phyloP scores from a whole-genome alignment of 31 red algal genomes.

The Endocladia muricata region DNA sequence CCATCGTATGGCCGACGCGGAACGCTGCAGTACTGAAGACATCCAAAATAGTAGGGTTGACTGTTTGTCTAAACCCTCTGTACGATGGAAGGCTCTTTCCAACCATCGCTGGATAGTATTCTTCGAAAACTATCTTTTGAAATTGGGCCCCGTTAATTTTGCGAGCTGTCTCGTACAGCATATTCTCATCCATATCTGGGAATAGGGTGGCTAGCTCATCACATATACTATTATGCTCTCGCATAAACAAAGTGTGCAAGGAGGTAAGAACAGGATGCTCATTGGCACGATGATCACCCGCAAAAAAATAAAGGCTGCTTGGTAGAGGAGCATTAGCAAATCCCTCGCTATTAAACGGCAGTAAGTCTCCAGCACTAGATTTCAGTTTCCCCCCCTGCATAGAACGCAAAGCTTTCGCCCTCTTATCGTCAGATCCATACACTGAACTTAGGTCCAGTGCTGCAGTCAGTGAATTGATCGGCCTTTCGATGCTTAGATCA shows the following conservation, averaged over 20 bases:
- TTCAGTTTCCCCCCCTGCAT: neutral
- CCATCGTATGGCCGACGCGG: constrained; percentile 33
- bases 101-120: constrained; percentile 26
- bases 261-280: constrained; percentile 53
- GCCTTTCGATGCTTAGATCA: neutral
- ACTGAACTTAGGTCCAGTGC: constrained; percentile 13
- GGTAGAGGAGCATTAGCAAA: constrained; percentile 19
- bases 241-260: constrained; percentile 63
- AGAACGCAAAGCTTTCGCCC: neutral
- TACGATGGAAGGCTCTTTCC: constrained; percentile 13
- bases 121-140: constrained; percentile 31
- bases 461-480: constrained; percentile 7
- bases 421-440: neutral
- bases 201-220: constrained; percentile 14
- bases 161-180: constrained; percentile 44
- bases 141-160: constrained; percentile 20
- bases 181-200: constrained; percentile 39
- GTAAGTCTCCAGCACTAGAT: neutral
- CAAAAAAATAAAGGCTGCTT: constrained; percentile 22
- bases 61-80: constrained; percentile 4
- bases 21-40: constrained; percentile 39
- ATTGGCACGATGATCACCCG: constrained; percentile 67
- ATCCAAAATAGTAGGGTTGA: constrained; percentile 8
- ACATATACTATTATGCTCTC: constrained; percentile 62
- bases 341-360: constrained; percentile 1